Percentiles rank a stretch among this genome's conserved stretches.
These are phyloP conservation scores for Colletotrichum sp. DNA, from an alignment of 2,329 filamentous ascomycete genomes.

Conservation along the genomic window DNA sequence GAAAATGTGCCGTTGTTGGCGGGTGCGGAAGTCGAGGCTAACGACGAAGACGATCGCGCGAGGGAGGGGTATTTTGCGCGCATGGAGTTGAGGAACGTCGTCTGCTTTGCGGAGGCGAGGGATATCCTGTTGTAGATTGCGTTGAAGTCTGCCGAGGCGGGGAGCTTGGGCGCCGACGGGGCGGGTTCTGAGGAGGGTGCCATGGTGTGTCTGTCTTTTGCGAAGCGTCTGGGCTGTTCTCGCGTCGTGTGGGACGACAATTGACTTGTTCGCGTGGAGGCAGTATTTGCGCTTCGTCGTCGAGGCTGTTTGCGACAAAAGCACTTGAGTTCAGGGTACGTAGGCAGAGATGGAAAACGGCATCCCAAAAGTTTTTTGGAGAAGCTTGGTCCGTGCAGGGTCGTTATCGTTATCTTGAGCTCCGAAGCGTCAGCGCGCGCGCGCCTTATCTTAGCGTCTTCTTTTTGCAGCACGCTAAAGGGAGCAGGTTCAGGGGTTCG, in stretches of 20 bases:
- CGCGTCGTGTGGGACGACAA: fast-evolving
- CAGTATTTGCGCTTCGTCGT: neutral
- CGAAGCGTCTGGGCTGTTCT: neutral
- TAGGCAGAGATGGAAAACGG: neutral
- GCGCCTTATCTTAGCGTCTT: neutral
- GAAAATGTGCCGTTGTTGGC: conserved; percentile 17
- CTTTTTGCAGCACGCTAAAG: neutral
- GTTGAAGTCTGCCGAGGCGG: conserved; percentile 41
- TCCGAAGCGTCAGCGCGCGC: neutral
- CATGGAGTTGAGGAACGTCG: conserved; percentile 34
- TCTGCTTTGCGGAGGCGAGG: conserved; percentile 39
- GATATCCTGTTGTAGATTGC: conserved; percentile 47
- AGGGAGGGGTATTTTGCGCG: conserved; percentile 18
- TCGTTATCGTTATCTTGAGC: neutral
- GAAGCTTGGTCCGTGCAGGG: neutral
- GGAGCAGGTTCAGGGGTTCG: neutral
- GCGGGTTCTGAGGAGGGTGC: neutral
- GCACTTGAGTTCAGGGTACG: neutral
- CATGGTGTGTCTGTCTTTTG: neutral
- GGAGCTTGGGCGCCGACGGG: conserved; percentile 26
- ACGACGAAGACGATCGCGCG: conserved; percentile 5
- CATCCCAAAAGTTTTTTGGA: neutral
- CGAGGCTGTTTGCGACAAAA: neutral
- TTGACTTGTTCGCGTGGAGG: neutral
- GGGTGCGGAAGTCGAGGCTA: neutral